A percentile compares a stretch with the other conserved stretches of the same genome.
Conservation (phyloP, 768 basidiomycete genomes). For the Lentinula guzmanii region DNA sequence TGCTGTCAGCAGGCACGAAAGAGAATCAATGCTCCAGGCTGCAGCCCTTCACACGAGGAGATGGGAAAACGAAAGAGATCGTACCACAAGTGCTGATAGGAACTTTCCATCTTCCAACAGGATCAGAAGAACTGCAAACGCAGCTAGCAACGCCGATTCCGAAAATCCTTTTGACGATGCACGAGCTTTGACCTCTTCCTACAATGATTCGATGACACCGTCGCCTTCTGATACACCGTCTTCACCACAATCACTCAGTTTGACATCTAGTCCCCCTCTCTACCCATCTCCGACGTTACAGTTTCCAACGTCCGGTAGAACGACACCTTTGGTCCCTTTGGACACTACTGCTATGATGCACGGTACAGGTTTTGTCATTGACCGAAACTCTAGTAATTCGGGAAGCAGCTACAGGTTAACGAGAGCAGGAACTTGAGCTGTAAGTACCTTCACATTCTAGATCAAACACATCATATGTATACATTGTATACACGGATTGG, state of each 20-base stretch:
- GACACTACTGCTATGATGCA: slow-evolving; percentile 10
- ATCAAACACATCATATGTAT: not conserved
- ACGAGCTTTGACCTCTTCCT: slow-evolving; percentile 11
- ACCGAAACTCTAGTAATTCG: not conserved
- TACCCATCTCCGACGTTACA: slow-evolving; percentile 11
- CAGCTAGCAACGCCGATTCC: slow-evolving; percentile 17
- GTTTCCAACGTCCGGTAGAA: slow-evolving; percentile 23
- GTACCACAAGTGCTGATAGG: not conserved
- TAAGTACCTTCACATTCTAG: not conserved
- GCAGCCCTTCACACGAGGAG: slow-evolving; percentile 19
- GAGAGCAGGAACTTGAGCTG: not conserved
- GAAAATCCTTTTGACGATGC: slow-evolving; percentile 24
- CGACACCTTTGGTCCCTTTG: slow-evolving; percentile 22
- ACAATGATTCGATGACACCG: slow-evolving; percentile 9
- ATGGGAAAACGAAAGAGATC: not conserved
- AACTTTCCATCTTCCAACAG: slow-evolving; percentile 1
- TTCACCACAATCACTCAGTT: not conserved
- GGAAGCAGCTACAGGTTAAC: not conserved
- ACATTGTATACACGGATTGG: not conserved
- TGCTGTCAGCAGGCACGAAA: slow-evolving; percentile 56
- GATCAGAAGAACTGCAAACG: slow-evolving; percentile 5
- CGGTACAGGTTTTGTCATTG: not conserved
- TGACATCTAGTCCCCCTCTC: slow-evolving; percentile 5
- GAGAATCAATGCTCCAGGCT: slow-evolving; percentile 46
- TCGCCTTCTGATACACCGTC: not conserved